A percentile compares a stretch with the other conserved stretches of the same genome.
Evolutionary conservation across 345 rosid species (phyloP).

Genomic region (Physaria fendleri): DNA sequence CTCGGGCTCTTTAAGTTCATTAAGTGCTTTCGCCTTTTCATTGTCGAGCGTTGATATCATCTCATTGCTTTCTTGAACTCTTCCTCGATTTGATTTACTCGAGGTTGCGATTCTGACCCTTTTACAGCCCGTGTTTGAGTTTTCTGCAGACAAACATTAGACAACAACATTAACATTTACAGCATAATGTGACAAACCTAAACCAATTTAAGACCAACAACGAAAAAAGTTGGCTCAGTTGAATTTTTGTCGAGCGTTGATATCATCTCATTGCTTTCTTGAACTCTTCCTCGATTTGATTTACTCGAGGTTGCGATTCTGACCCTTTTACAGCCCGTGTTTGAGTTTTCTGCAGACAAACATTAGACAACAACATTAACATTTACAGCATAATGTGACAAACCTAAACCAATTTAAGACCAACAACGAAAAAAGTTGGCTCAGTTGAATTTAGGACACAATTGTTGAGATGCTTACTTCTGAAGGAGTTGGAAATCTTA

Average conservation of each 20-base stretch:
- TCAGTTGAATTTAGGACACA: no score
- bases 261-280: constrained; percentile 78
- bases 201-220: constrained; percentile 15
- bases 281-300: constrained; percentile 65
- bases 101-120: constrained; percentile 63
- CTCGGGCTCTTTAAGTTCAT: constrained; percentile 58
- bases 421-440: no score
- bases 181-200: constrained; percentile 3
- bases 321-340: constrained; percentile 45
- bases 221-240: no score
- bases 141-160: constrained; percentile 41
- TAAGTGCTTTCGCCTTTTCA: constrained; percentile 59
- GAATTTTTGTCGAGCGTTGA: constrained; percentile 55
- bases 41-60: constrained; percentile 53
- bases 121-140: constrained; percentile 40
- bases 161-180: background rate
- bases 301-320: constrained; percentile 59
- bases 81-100: constrained; percentile 56
- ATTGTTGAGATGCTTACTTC: constrained; percentile 43
- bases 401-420: no score
- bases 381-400: no score
- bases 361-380: background rate
- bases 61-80: constrained; percentile 88
- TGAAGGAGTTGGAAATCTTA: constrained; percentile 53
- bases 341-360: constrained; percentile 50